Conservation (phyloP, 768 basidiomycete genomes). For the Lyophyllum shimeji region DNA sequence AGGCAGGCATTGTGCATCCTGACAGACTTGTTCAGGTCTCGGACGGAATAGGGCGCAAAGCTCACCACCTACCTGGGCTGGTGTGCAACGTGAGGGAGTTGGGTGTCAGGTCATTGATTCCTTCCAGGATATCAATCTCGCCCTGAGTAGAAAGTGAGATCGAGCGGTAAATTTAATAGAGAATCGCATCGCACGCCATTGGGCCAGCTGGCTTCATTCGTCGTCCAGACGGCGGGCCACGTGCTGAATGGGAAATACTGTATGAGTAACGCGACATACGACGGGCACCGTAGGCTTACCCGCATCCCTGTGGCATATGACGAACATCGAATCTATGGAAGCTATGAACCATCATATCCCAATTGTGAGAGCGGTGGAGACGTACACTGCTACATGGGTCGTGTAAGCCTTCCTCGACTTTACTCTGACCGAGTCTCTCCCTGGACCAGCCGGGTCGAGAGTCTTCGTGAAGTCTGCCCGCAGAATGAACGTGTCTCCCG, state of each 20-base stretch:
- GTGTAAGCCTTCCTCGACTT: constrained; percentile 49
- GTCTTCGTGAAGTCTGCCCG: constrained; percentile 43
- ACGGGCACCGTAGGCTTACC: constrained; percentile 24
- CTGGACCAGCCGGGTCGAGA: constrained; percentile 41
- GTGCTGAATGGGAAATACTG: neutral
- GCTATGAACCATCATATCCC: too few relatives aligned
- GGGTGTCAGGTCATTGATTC: constrained; percentile 37
- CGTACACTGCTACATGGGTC: constrained; percentile 53
- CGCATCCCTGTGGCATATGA: constrained; percentile 59
- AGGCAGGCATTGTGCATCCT: constrained; percentile 43
- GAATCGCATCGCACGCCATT: constrained; percentile 14
- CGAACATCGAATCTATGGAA: constrained; percentile 40
- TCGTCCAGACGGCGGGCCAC: constrained; percentile 42
- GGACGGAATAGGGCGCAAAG: neutral
- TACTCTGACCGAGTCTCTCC: constrained; percentile 55
- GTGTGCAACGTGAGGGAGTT: constrained; percentile 39
- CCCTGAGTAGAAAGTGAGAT: constrained; percentile 17
- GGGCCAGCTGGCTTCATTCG: constrained; percentile 41
- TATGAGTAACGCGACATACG: too few relatives aligned
- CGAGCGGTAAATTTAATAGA: too few relatives aligned
- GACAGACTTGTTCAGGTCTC: constrained; percentile 3
- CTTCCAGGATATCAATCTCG: constrained; percentile 42
- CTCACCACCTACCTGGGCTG: constrained; percentile 19
- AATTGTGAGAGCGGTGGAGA: too few relatives aligned
- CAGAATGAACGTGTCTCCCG: constrained; percentile 42